Evolutionary conservation across 1,139 yeast genomes (phyloP).

Genomic region (Tardiomyces blankii): DNA sequence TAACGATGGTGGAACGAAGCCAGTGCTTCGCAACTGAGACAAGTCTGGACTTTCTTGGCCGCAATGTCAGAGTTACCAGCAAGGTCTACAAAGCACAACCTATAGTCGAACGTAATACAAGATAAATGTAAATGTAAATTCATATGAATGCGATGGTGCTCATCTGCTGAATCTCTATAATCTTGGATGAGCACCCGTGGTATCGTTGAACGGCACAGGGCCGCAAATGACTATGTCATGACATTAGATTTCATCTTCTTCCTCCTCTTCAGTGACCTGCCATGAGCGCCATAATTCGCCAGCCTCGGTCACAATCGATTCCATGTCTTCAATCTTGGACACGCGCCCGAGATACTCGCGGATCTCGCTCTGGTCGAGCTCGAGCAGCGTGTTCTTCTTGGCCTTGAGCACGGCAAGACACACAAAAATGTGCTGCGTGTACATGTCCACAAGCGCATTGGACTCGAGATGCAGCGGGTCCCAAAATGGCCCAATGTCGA

Average conservation of each 20-base stretch:
- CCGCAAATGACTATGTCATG: too few relatives aligned
- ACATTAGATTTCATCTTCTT: neutral
- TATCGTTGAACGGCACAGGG: too few relatives aligned
- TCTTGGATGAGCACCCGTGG: too few relatives aligned
- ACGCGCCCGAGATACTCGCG: constrained; percentile 60
- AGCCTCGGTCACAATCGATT: constrained; percentile 61
- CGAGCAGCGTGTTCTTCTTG: constrained; percentile 66
- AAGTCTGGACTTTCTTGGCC: too few relatives aligned
- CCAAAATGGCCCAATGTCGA: constrained; percentile 26
- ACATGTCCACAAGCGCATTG: constrained; percentile 43
- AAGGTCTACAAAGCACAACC: too few relatives aligned
- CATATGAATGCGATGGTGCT: too few relatives aligned
- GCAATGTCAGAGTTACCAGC: too few relatives aligned
- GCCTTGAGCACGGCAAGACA: constrained; percentile 73
- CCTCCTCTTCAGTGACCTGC: constrained; percentile 39
- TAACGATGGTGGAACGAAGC: too few relatives aligned
- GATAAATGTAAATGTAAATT: too few relatives aligned
- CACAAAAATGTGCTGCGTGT: constrained; percentile 64
- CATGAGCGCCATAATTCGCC: constrained; percentile 86
- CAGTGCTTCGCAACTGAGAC: too few relatives aligned
- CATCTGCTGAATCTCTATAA: too few relatives aligned
- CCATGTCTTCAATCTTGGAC: constrained; percentile 42
- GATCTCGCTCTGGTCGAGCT: constrained; percentile 83
- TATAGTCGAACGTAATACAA: too few relatives aligned
- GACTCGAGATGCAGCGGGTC: constrained; percentile 4